Base-by-base conservation (phyloP, 768 basidiomycete species). In the Boletus coccyginus region DNA sequence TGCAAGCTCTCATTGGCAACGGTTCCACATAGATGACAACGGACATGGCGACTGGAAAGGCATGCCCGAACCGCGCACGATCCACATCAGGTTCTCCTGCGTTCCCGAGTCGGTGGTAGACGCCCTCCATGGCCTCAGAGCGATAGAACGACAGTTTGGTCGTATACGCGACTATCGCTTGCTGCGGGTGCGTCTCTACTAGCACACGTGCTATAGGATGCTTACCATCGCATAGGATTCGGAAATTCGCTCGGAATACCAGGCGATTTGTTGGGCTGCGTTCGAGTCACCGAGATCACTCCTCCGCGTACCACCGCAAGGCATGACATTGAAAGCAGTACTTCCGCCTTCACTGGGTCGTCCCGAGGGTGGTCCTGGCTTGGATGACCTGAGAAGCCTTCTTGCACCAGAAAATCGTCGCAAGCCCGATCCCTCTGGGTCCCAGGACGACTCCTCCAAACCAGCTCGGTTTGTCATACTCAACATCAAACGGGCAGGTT, bases 81-180 rank as follows among this genome's bases (percentile, higher is more conserved):
- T 80, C 12, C 66, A 68, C 33, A 67, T 84, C 38, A 74, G 77
- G 43, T 68, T 77, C 46, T 77, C 74, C 64, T 67, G 68, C 41
- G 70, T 73, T 10, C 66, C 82, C 16, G 66, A 62, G 4, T 79
- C 78, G 35, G 78, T 84, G 61, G 68, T 74, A 6, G 81, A 87
- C 24, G 80, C 78, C 6, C 74, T 79, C 9, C 73, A 79, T 45
- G 73, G 84, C 45, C 64, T 87, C 52, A 78, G 81, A 45, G 79
- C 76, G 9, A 61, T 87, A 31, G 86, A 88, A 70, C 75, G 75
- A 17, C 78, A 75, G 52, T 83, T 79, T 66, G 83, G 83, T 14
- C 68, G 73, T 10, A 62, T 85, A 35, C 66, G 73, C 29, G 79
- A 81, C 50, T 80, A 73, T 46, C 66, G 69, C 43, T 71, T 79